Percentiles rank a stretch among this genome's conserved stretches.
phyloP scores from a whole-genome alignment of 306 rosid species.

The Lablab purpureus region DNA sequence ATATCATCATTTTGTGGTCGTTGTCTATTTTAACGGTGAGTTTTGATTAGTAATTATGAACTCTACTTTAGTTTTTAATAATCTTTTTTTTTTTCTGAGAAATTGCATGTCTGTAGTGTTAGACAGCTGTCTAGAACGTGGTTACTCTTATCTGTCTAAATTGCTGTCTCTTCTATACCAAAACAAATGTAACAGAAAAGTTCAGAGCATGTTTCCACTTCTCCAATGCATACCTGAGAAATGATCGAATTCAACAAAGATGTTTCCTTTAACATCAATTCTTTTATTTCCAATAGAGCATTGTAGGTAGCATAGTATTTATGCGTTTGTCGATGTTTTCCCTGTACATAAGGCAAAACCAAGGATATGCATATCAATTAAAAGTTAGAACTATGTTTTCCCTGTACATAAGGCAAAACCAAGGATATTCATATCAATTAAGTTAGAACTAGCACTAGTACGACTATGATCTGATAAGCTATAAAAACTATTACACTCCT shows the following conservation, averaged over 20 bases:
- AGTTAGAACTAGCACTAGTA: slow-evolving; percentile 27
- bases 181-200: slow-evolving; percentile 29
- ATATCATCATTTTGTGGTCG: too few relatives aligned
- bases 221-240: slow-evolving; percentile 73
- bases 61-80: too few relatives aligned
- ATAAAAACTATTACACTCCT: neutral
- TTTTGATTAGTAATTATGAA: too few relatives aligned
- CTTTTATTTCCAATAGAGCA: slow-evolving; percentile 92
- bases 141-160: too few relatives aligned
- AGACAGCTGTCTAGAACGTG: too few relatives aligned
- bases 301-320: slow-evolving; percentile 85
- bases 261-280: slow-evolving; percentile 86
- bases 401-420: too few relatives aligned
- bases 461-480: slow-evolving; percentile 19
- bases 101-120: too few relatives aligned
- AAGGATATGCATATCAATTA: neutral
- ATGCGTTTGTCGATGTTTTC: slow-evolving; percentile 81
- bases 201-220: slow-evolving; percentile 25
- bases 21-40: too few relatives aligned
- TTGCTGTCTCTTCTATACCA: neutral
- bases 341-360: slow-evolving; percentile 55
- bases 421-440: slow-evolving; percentile 27
- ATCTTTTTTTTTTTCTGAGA: too few relatives aligned
- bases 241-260: slow-evolving; percentile 87
- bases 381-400: slow-evolving; percentile 25